A percentile compares a stretch with the other conserved stretches of the same genome.
Conservation (phyloP, 1,284 basidiomycete species). For the Testicularia cyperi region DNA sequence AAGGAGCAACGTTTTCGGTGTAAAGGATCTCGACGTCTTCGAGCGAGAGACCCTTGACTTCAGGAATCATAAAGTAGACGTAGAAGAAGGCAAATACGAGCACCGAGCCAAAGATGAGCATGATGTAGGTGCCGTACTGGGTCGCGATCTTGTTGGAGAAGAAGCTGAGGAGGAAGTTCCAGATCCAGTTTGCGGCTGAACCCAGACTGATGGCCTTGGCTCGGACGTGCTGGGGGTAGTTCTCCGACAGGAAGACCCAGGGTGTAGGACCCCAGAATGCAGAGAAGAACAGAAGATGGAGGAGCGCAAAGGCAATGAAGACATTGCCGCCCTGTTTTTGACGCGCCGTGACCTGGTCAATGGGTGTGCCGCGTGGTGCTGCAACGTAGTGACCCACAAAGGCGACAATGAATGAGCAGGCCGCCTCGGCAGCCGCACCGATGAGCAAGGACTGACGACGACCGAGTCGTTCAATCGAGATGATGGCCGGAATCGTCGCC, state of each 20-base stretch:
- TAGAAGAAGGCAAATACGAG: constrained; percentile 64
- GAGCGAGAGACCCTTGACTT: constrained; percentile 72
- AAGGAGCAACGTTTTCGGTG: constrained; percentile 21
- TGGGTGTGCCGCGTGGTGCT: constrained; percentile 65
- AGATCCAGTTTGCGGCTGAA: constrained; percentile 67
- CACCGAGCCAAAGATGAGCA: constrained; percentile 70
- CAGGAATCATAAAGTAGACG: constrained; percentile 70
- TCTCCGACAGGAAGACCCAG: constrained; percentile 69
- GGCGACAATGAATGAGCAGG: constrained; percentile 63
- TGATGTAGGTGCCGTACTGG: constrained; percentile 66
- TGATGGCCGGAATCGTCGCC: constrained; percentile 45
- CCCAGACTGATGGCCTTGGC: constrained; percentile 75
- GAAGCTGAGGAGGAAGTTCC: constrained; percentile 75
- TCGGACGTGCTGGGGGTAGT: constrained; percentile 73
- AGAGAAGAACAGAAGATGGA: constrained; percentile 71
- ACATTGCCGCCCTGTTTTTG: constrained; percentile 66
- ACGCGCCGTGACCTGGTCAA: constrained; percentile 51
- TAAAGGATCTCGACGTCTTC: constrained; percentile 68
- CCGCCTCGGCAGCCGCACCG: constrained; percentile 59
- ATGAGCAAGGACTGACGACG: constrained; percentile 62
- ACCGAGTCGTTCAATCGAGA: constrained; percentile 60
- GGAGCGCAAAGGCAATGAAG: constrained; percentile 73
- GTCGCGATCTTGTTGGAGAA: constrained; percentile 71
- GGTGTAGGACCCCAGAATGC: constrained; percentile 73
- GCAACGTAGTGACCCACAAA: constrained; percentile 62